A percentile compares a stretch with the other conserved stretches of the same genome.
Conservation (phyloP, 345 rosid genomes). For the Tarenaya hassleriana region DNA sequence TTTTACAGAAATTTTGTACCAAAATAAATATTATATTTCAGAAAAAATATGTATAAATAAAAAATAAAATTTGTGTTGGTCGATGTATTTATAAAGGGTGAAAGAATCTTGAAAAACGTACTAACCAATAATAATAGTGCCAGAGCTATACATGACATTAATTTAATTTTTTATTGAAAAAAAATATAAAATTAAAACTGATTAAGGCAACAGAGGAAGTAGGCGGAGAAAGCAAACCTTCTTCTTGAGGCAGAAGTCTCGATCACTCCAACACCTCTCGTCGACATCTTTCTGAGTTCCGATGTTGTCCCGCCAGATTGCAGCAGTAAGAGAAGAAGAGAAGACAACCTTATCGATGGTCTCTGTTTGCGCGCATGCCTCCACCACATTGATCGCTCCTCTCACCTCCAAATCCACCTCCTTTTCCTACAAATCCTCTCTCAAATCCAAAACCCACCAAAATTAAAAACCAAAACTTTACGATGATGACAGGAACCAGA, state of each 20-base stretch:
- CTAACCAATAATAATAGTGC: too few species aligned
- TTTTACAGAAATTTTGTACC: too few species aligned
- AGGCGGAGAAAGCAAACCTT: constrained; percentile 44
- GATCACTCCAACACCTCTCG: constrained; percentile 79
- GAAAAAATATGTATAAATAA: too few species aligned
- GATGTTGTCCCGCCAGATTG: constrained; percentile 72
- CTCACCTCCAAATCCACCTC: constrained; percentile 67
- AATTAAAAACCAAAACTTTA: not conserved
- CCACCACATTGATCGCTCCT: constrained; percentile 78
- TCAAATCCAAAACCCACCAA: not conserved
- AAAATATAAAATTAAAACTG: too few species aligned
- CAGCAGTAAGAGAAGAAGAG: constrained; percentile 70
- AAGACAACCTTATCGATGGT: constrained; percentile 54
- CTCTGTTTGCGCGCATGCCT: constrained; percentile 80
- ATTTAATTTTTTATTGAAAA: too few species aligned
- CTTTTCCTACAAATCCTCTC: constrained; percentile 38
- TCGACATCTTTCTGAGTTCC: constrained; percentile 54
- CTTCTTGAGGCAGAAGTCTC: constrained; percentile 53
- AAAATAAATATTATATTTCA: too few species aligned
- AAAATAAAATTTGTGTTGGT: too few species aligned
- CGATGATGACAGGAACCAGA: not conserved
- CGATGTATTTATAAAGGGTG: too few species aligned
- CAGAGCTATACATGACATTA: too few species aligned
- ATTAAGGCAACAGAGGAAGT: not conserved
- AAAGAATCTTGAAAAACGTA: too few species aligned